Evolutionary conservation across 331 rosid genomes (phyloP).

Genomic region (Quercus lobata): DNA sequence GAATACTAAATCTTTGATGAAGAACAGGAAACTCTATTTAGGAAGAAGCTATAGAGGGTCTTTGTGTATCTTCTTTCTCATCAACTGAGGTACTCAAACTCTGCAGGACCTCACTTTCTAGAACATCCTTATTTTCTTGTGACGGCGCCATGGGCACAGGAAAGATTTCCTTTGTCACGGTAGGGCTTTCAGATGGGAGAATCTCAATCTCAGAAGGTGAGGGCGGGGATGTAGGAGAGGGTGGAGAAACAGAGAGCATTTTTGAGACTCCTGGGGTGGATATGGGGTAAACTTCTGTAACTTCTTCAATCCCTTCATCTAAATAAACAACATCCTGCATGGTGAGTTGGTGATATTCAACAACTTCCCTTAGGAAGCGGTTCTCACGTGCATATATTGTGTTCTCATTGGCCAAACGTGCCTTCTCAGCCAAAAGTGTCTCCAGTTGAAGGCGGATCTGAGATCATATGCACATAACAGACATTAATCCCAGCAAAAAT

Average conservation of each 20-base stretch:
- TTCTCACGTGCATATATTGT: constrained; percentile 85
- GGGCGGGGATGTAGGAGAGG: constrained; percentile 31
- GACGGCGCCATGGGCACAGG: constrained; percentile 15
- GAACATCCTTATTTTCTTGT: constrained; percentile 29
- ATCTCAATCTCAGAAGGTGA: constrained; percentile 34
- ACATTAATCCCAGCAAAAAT: not conserved
- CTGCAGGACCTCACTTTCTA: constrained; percentile 30
- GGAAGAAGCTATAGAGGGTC: constrained; percentile 26
- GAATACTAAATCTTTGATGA: constrained; percentile 16
- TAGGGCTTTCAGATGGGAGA: constrained; percentile 8
- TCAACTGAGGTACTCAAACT: constrained; percentile 16
- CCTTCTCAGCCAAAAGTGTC: constrained; percentile 92
- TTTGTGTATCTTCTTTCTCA: constrained; percentile 34
- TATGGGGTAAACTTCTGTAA: constrained; percentile 68
- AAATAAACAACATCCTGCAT: constrained; percentile 93
- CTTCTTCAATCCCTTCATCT: constrained; percentile 84
- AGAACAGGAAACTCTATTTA: constrained; percentile 21
- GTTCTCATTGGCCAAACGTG: constrained; percentile 82
- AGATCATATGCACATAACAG: constrained; percentile 1
- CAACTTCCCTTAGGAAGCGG: constrained; percentile 94
- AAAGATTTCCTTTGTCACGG: constrained; percentile 27
- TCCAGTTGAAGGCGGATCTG: constrained; percentile 93
- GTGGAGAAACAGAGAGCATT: constrained; percentile 41
- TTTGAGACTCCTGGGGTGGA: constrained; percentile 30
- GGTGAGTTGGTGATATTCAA: constrained; percentile 93